These are phyloP conservation scores for Trametes maxima DNA, from an alignment of 768 basidiomycete species.

Conservation along the genomic window DNA sequence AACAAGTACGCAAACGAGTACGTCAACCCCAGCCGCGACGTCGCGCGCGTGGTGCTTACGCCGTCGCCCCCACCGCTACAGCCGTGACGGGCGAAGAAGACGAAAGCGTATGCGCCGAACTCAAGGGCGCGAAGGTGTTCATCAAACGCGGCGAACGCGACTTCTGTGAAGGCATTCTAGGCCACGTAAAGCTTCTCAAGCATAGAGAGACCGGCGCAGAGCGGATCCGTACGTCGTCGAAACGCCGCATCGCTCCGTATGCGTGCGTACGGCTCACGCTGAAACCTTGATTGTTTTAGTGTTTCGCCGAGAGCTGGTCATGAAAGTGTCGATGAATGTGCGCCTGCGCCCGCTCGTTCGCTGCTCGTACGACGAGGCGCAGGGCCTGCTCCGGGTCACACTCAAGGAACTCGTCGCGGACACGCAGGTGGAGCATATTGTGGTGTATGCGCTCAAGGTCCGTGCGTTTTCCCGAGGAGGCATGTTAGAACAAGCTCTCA, in stretches of 20 bases:
- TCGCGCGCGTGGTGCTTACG: not conserved
- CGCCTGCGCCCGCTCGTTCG: constrained; percentile 56
- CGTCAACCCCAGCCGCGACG: not conserved
- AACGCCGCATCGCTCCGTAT: not conserved
- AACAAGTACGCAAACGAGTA: constrained; percentile 18
- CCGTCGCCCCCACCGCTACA: constrained; percentile 23
- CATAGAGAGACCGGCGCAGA: constrained; percentile 45
- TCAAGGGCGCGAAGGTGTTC: constrained; percentile 64
- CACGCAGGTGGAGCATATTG: constrained; percentile 44
- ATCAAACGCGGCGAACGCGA: constrained; percentile 54
- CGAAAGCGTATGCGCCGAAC: constrained; percentile 56
- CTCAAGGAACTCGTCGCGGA: constrained; percentile 49
- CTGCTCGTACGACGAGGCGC: constrained; percentile 58
- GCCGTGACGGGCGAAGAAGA: constrained; percentile 67
- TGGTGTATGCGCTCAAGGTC: constrained; percentile 70
- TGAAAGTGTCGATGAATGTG: constrained; percentile 71
- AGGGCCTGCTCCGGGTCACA: constrained; percentile 56
- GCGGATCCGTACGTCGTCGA: constrained; percentile 46
- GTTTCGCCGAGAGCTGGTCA: constrained; percentile 70
- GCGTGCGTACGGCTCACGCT: constrained; percentile 3
- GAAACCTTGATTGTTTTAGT: constrained; percentile 41
- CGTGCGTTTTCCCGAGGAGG: not conserved
- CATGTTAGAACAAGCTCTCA: constrained; percentile 10
- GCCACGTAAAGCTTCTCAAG: constrained; percentile 61
- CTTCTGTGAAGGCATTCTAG: constrained; percentile 61